Evolutionary conservation across 306 rosid species (phyloP).

Genomic region (Cotoneaster glaucophyllus): DNA sequence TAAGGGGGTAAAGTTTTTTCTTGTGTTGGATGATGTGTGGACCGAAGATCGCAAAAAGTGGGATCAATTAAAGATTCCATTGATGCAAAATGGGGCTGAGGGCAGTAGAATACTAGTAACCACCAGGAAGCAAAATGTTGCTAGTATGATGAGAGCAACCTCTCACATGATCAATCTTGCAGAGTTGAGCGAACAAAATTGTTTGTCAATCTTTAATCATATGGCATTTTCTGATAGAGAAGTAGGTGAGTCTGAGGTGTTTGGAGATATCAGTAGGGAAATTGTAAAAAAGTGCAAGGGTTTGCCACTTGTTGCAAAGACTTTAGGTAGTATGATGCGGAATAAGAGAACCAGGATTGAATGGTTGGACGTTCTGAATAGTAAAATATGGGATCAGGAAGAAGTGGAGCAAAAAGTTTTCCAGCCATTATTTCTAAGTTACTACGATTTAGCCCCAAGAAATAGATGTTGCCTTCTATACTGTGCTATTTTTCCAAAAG

Average conservation of each 20-base stretch:
- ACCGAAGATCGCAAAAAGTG: neutral
- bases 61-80: neutral
- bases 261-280: neutral
- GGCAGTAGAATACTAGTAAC: neutral
- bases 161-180: neutral
- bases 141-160: neutral
- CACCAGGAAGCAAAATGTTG: neutral
- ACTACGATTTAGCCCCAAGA: neutral
- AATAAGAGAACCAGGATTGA: neutral
- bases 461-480: neutral
- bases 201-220: neutral
- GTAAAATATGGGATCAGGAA: neutral
- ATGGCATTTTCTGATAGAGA: neutral
- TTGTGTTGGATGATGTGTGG: neutral
- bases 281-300: neutral
- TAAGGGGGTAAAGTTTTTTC: neutral
- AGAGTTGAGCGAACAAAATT: neutral
- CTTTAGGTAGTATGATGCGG: neutral
- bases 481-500: neutral
- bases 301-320: neutral
- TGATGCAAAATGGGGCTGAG: neutral
- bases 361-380: neutral
- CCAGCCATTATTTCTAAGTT: neutral
- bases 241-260: neutral
- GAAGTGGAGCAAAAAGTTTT: neutral